phyloP scores from a whole-genome alignment of 1,284 basidiomycete species.

The Trametes polyzona region DNA sequence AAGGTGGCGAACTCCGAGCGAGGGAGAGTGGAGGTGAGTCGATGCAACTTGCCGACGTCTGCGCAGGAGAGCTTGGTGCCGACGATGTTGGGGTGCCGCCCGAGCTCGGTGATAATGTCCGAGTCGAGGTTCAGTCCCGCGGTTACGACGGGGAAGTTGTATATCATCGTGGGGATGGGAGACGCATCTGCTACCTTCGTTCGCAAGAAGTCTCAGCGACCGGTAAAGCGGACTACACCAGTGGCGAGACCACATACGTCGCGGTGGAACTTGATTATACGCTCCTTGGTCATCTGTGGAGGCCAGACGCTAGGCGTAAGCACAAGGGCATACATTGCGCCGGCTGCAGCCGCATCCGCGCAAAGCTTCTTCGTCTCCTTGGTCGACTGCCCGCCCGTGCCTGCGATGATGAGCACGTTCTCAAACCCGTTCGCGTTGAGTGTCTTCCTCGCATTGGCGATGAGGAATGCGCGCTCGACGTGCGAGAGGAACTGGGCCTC shows the following conservation, averaged over 20 bases:
- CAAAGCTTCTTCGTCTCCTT: slow-evolving; percentile 83
- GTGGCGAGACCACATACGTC: slow-evolving; percentile 42
- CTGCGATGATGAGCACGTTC: slow-evolving; percentile 77
- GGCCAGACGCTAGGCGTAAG: slow-evolving; percentile 74
- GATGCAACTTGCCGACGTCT: slow-evolving; percentile 82
- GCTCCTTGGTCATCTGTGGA: slow-evolving; percentile 61
- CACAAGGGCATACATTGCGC: slow-evolving; percentile 80
- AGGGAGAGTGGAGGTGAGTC: slow-evolving; percentile 63
- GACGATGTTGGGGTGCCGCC: slow-evolving; percentile 86
- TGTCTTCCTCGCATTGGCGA: slow-evolving; percentile 70
- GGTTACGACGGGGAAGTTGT: slow-evolving; percentile 87
- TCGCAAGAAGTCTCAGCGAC: neutral
- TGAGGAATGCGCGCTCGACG: slow-evolving; percentile 67
- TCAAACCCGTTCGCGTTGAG: slow-evolving; percentile 76
- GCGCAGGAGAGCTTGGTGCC: slow-evolving; percentile 89
- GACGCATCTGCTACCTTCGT: slow-evolving; percentile 78
- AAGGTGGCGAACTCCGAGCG: slow-evolving; percentile 62
- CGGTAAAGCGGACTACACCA: no score
- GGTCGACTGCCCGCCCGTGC: slow-evolving; percentile 83
- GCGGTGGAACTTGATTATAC: slow-evolving; percentile 66
- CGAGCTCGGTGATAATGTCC: slow-evolving; percentile 74
- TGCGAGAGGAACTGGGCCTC: slow-evolving; percentile 80
- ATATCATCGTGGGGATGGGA: slow-evolving; percentile 87
- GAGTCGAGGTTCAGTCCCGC: slow-evolving; percentile 88
- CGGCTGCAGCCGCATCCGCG: slow-evolving; percentile 77